Evolutionary conservation across 345 rosid genomes (phyloP), one percentile per base, ranked within the genome.

Genomic region (Tarenaya hassleriana): DNA sequence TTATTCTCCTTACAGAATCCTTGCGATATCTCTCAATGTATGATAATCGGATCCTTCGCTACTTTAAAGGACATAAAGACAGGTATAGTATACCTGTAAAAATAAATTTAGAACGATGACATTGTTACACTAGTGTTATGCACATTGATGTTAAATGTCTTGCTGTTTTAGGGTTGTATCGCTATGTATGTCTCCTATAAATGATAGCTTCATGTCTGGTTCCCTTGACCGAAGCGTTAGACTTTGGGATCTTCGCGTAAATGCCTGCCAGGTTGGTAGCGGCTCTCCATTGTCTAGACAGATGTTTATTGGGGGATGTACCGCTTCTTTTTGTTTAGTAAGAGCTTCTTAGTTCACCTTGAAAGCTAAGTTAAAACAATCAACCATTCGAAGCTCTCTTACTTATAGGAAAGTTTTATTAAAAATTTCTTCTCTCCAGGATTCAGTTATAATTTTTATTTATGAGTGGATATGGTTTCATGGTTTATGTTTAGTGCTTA

Each of bases 191-290:
- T 88, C 97, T 21, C 98, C 97, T 3, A 70, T 85, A 18, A 92
- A 92, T 55, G 98, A 92, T 56, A 88, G 97, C 78, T 92, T 92
- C 83, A 92, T 92, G 95, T 92, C 98, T 60, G 95, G 91, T 63
- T 88, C 98, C 42, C 85, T 92, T 15, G 98, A 92, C 66, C 85
- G 83, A 48, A 85, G 74, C 43, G 90, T 85, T 53, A 79, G 98
- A 69, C 83, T 92, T 31, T 92, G 98, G 98, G 98, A 92, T 78
- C 98, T 92, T 74, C 97, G 97, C 20, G 98, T 92, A 29, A 92
- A 88, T 70, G 88, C 88, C n/a, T 88, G 98, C 70, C 98, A 92
- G 98, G 97, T 92, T 67, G 12, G 82, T 68, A 68, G 63, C 34
- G 32, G 27, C 38, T 47, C 64, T 33, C 13, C 37, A 21, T 43